Conservation (phyloP, 345 rosid genomes). For the Luvunga scandens region DNA sequence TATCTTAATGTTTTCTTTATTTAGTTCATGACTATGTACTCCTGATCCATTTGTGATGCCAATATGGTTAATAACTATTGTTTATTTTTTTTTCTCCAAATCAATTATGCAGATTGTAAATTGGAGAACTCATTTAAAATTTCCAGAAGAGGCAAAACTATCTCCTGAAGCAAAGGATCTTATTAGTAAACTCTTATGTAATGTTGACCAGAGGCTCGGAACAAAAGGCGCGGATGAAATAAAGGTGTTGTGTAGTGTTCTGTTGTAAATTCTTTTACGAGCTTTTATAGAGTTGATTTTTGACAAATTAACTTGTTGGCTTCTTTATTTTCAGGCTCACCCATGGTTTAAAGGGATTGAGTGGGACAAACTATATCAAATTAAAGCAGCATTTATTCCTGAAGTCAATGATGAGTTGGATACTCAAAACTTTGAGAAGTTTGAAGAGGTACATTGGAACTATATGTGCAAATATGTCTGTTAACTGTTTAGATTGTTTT, state of each 20-base stretch:
- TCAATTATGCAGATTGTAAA: conserved; percentile 71
- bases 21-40: background rate
- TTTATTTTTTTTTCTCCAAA: background rate
- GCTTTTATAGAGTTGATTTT: conserved; percentile 11
- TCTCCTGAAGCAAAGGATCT: conserved; percentile 90
- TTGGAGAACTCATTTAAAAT: conserved; percentile 93
- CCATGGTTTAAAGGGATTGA: conserved; percentile 82
- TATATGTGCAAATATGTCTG: background rate
- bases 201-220: conserved; percentile 90
- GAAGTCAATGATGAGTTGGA: conserved; percentile 96
- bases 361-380: conserved; percentile 84
- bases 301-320: conserved; percentile 16
- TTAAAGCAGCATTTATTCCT: conserved; percentile 94
- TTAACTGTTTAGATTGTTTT: conserved; percentile 7
- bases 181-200: conserved; percentile 82
- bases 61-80: conserved; percentile 1
- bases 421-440: conserved; percentile 95
- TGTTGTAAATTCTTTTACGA: conserved; percentile 29
- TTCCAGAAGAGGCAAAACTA: conserved; percentile 94
- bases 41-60: background rate
- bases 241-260: conserved; percentile 70
- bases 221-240: conserved; percentile 87
- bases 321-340: conserved; percentile 59
- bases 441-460: conserved; percentile 73
- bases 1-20: background rate